A percentile compares a stretch with the other conserved stretches of the same genome.
Evolutionary conservation across 257 asterid genomes (phyloP).

Genomic region (Solanum commersonii): DNA sequence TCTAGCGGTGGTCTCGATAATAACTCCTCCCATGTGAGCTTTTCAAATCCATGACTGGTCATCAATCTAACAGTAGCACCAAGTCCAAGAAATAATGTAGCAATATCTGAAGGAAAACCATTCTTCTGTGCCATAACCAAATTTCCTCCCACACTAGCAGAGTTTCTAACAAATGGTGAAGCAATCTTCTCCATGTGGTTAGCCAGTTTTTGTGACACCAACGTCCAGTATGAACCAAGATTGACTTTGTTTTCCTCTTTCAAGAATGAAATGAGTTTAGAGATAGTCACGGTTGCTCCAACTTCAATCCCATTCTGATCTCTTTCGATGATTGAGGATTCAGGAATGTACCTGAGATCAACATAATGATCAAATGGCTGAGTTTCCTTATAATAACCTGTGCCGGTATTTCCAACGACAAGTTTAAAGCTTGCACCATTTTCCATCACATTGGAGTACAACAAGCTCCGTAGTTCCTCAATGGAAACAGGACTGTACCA

Average conservation of each 20-base stretch:
- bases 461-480: conserved; percentile 41
- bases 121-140: conserved; percentile 62
- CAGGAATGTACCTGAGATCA: conserved; percentile 48
- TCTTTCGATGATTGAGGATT: conserved; percentile 31
- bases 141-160: conserved; percentile 68
- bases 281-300: conserved; percentile 58
- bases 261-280: conserved; percentile 32
- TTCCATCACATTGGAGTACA: conserved; percentile 20
- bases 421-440: conserved; percentile 23
- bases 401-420: conserved; percentile 64
- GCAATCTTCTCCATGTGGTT: conserved; percentile 62
- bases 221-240: conserved; percentile 5
- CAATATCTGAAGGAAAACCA: conserved; percentile 59
- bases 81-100: conserved; percentile 47
- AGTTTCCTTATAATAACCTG: conserved; percentile 51
- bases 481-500: conserved; percentile 53
- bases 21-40: conserved; percentile 40
- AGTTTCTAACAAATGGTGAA: conserved; percentile 40
- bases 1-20: conserved; percentile 38
- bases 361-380: conserved; percentile 31
- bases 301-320: conserved; percentile 36
- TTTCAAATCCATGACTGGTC: conserved; percentile 17
- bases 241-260: conserved; percentile 13
- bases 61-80: conserved; percentile 32
- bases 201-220: conserved; percentile 35